Base-by-base conservation (phyloP, 2,329 filamentous ascomycete species). In the Colletotrichum sp. region DNA sequence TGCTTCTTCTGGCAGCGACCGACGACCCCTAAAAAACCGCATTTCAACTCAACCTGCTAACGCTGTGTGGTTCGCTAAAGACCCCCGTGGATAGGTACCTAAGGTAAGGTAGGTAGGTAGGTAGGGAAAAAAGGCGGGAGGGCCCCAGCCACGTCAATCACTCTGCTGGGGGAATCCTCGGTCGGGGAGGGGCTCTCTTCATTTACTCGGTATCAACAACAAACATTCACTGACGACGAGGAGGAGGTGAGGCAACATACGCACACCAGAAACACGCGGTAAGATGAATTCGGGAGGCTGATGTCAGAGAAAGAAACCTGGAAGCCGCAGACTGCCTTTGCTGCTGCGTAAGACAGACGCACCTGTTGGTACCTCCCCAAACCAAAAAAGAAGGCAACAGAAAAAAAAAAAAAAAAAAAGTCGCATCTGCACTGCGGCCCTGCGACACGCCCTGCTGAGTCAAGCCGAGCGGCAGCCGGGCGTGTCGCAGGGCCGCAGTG, bases 401-500 rank as follows among this genome's bases (percentile, higher is more conserved):
- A 25, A 52, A 36, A 5, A 64, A 22, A 39, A 18, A n/a, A n/a
- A n/a, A n/a, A n/a, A n/a, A n/a, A n/a, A n/a, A n/a, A n/a, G n/a
- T n/a, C n/a, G n/a, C n/a, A n/a, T n/a, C n/a, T n/a, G n/a, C n/a
- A n/a, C n/a, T n/a, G n/a, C n/a, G n/a, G n/a, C n/a, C n/a, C n/a
- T n/a, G n/a, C n/a, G n/a, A n/a, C n/a, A n/a, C n/a, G n/a, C n/a
- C 73, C 70, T 75, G 73, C 73, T 75, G 73, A 75, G 73, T 75
- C 73, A 73, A 64, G 70, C 64, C 62, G 69, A 68, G 73, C 68
- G 69, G 55, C 22, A 66, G 28, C 36, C 43, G 22, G 69, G 73
- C 73, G 73, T 75, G 73, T 75, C 64, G 30, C 60, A 62, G 36
- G 34, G 25, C 25, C 25, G 18, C 12, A 18, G 64, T 28, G 28